These are phyloP conservation scores for Saccharomyces hybrid DNA, from an alignment of 1,139 yeast species.

Conservation along the genomic window DNA sequence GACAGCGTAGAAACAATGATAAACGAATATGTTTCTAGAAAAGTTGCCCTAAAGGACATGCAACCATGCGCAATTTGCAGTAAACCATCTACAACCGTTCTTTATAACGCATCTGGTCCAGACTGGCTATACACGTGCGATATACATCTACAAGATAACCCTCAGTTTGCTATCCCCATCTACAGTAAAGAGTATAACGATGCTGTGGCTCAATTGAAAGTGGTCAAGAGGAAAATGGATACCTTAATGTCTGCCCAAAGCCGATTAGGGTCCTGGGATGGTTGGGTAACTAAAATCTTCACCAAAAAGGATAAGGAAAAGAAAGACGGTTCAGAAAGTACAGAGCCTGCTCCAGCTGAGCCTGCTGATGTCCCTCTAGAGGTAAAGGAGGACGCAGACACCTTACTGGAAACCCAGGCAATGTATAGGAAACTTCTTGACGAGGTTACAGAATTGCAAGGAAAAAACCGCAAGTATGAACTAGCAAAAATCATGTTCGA, in stretches of 20 bases:
- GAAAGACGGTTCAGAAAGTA: constrained; percentile 17
- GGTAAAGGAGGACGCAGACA: neutral
- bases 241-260: constrained; percentile 9
- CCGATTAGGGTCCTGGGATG: constrained; percentile 30
- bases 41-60: constrained; percentile 49
- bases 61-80: constrained; percentile 62
- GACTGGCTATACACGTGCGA: constrained; percentile 70
- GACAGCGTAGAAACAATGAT: constrained; percentile 15
- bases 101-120: constrained; percentile 37
- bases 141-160: constrained; percentile 50
- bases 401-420: constrained; percentile 17
- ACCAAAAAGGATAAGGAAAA: constrained; percentile 23
- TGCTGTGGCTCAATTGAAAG: constrained; percentile 37
- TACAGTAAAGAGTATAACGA: constrained; percentile 42
- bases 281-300: constrained; percentile 30
- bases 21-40: constrained; percentile 32
- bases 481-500: constrained; percentile 49
- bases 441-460: constrained; percentile 24
- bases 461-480: constrained; percentile 40
- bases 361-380: neutral
- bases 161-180: constrained; percentile 52
- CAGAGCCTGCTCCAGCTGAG: constrained; percentile 13
- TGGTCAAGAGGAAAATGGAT: constrained; percentile 39
- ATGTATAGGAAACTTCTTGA: constrained; percentile 27
- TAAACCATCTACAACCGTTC: constrained; percentile 56